phyloP scores from a whole-genome alignment of 345 rosid genomes.

The Jatropha curcas region DNA sequence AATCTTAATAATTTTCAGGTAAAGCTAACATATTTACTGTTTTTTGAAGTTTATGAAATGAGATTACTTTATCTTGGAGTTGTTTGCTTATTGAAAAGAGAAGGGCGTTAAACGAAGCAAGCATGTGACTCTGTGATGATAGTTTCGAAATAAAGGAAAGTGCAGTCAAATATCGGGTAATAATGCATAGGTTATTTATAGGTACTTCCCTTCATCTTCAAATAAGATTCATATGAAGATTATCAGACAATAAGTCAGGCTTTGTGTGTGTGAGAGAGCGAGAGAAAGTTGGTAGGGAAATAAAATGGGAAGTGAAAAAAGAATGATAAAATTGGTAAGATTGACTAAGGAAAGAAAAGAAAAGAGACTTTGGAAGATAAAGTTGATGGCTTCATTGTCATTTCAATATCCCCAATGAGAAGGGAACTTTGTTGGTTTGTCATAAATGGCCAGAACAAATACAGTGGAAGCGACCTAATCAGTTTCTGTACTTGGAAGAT shows the following conservation, averaged over 20 bases:
- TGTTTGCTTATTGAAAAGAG: not conserved
- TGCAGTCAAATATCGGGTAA: slow-evolving; percentile 13
- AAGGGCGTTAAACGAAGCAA: not conserved
- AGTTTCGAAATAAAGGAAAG: slow-evolving; percentile 26
- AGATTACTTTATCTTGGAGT: not conserved
- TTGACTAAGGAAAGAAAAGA: not conserved
- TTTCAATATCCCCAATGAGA: slow-evolving; percentile 13
- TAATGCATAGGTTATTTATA: slow-evolving; percentile 8
- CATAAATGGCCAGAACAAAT: slow-evolving; percentile 42
- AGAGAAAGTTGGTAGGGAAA: not conserved
- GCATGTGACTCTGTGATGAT: slow-evolving; percentile 37
- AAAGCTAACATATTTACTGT: too few species aligned
- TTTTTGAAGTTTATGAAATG: too few species aligned
- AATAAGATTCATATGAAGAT: slow-evolving; percentile 8
- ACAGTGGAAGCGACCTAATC: slow-evolving; percentile 27
- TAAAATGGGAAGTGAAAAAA: not conserved
- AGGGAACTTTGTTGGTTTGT: slow-evolving; percentile 36
- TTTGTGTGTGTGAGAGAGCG: too few species aligned
- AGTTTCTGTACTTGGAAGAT: slow-evolving; percentile 32
- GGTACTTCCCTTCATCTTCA: slow-evolving; percentile 30
- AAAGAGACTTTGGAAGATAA: not conserved
- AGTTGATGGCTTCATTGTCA: slow-evolving; percentile 19
- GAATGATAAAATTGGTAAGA: not conserved
- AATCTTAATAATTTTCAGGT: too few species aligned
- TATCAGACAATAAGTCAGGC: too few species aligned